Evolutionary conservation across 345 rosid species (phyloP).

Genomic region (Aurinia saxatilis): DNA sequence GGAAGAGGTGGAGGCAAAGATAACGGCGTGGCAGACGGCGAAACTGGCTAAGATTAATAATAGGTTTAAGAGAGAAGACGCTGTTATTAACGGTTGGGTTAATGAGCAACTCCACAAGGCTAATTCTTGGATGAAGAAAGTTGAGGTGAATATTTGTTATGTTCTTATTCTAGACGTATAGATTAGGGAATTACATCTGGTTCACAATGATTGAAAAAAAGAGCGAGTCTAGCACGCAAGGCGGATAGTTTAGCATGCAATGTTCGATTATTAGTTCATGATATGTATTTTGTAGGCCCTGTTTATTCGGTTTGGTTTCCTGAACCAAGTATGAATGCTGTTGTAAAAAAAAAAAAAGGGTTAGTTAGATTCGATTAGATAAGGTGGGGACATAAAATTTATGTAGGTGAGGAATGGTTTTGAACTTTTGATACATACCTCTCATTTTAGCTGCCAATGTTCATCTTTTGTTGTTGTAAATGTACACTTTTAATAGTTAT

Average conservation of each 20-base stretch:
- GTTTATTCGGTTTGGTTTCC: too few relatives aligned
- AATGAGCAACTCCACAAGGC: conserved; percentile 70
- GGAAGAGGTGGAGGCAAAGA: conserved; percentile 89
- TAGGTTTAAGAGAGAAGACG: conserved; percentile 86
- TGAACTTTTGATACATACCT: not conserved
- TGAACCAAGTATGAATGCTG: too few relatives aligned
- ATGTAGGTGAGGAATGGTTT: not conserved
- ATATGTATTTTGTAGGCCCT: too few relatives aligned
- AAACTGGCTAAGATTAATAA: conserved; percentile 77
- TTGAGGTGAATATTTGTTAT: conserved; percentile 46
- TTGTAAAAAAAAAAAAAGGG: too few relatives aligned
- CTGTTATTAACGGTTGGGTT: conserved; percentile 76
- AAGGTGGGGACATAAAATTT: not conserved
- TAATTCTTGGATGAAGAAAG: conserved; percentile 72
- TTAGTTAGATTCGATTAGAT: not conserved
- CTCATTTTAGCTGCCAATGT: not conserved
- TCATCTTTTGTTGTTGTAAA: not conserved
- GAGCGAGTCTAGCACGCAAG: too few relatives aligned
- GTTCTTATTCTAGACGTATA: too few relatives aligned
- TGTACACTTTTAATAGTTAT: not conserved
- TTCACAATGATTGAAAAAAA: too few relatives aligned
- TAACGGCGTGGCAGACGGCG: conserved; percentile 82
- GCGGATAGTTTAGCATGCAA: too few relatives aligned
- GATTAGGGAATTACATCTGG: too few relatives aligned
- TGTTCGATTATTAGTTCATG: too few relatives aligned